These are phyloP conservation scores for Besnoitia besnoiti DNA, from an alignment of 169 alveolate genomes.

Conservation along the genomic window DNA sequence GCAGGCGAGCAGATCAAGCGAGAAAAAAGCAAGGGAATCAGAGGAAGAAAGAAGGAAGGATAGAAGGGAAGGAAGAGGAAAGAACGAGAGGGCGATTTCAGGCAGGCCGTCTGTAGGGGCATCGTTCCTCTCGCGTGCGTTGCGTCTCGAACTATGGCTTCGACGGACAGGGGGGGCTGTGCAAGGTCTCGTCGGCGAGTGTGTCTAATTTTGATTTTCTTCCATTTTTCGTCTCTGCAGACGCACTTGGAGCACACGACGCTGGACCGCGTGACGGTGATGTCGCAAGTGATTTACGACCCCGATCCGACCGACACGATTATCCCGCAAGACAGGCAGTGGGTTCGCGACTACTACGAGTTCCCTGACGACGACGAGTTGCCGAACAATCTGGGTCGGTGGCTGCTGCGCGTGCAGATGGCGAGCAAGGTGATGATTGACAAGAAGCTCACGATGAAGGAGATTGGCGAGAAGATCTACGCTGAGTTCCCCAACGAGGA, in stretches of 20 bases:
- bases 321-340: slow-evolving; percentile 89
- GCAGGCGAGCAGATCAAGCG: no score
- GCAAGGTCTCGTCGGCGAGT: no score
- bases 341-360: slow-evolving; percentile 95
- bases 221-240: slow-evolving; percentile 67
- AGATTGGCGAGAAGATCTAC: slow-evolving; percentile 82
- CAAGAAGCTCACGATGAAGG: slow-evolving; percentile 95
- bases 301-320: slow-evolving; percentile 96
- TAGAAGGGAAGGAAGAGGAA: no score
- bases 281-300: slow-evolving; percentile 95
- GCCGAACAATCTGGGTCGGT: slow-evolving; percentile 87
- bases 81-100: no score
- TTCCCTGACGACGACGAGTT: slow-evolving; percentile 94
- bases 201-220: neutral
- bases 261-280: slow-evolving; percentile 90
- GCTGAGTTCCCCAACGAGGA: slow-evolving; percentile 90
- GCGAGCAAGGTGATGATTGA: slow-evolving; percentile 94
- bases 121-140: no score
- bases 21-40: no score
- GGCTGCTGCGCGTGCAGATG: slow-evolving; percentile 96
- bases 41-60: no score
- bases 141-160: no score
- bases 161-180: no score
- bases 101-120: no score
- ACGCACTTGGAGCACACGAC: slow-evolving; percentile 95